Conservation (phyloP, 2,329 filamentous ascomycete species). For the Cladophialophora psammophila region DNA sequence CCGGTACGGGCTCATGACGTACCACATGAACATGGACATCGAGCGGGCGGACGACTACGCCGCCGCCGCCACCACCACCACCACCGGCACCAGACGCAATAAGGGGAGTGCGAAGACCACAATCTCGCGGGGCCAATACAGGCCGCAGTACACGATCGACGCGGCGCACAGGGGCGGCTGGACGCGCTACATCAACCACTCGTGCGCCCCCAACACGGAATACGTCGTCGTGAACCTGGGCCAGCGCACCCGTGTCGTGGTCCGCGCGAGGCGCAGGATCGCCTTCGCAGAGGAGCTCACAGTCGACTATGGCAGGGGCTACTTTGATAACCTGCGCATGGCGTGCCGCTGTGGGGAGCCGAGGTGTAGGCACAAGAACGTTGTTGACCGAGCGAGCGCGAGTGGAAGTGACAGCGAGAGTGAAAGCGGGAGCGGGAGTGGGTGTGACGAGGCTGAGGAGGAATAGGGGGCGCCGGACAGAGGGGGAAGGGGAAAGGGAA, state of each 20-base stretch:
- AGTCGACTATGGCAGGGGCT: slow-evolving; percentile 31
- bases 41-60: not conserved
- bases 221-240: slow-evolving; percentile 25
- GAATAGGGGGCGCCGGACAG: not conserved
- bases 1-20: not conserved
- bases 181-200: slow-evolving; percentile 40
- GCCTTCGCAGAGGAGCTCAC: slow-evolving; percentile 35
- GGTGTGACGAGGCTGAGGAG: not conserved
- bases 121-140: no score
- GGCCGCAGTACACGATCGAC: slow-evolving; percentile 23
- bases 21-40: slow-evolving; percentile 3
- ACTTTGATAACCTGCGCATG: slow-evolving; percentile 25
- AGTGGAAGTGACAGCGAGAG: not conserved
- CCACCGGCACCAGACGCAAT: not conserved
- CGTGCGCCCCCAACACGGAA: slow-evolving; percentile 27
- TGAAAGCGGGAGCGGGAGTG: not conserved
- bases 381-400: not conserved
- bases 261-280: slow-evolving; percentile 26
- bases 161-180: slow-evolving; percentile 34
- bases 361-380: slow-evolving; percentile 17
- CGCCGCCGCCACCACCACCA: not conserved
- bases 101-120: not conserved
- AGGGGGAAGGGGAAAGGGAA: not conserved
- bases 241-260: slow-evolving; percentile 9
- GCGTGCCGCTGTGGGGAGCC: slow-evolving; percentile 30